Conservation (phyloP, 192 early-diverging fungal genomes). For the Dimargaris verticillata region DNA sequence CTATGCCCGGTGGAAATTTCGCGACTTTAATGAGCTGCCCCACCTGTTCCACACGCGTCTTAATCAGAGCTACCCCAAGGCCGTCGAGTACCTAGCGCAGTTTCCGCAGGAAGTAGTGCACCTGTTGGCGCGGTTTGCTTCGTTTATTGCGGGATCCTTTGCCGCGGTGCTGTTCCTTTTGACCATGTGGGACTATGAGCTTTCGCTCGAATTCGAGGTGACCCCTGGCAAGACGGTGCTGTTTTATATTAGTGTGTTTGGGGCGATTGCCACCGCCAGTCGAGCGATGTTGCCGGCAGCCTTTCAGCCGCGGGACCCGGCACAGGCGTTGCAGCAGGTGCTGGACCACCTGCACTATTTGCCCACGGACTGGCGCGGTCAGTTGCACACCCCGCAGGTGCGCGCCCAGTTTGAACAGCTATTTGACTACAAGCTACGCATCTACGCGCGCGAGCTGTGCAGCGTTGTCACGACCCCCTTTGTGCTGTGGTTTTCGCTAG, state of each 20-base stretch:
- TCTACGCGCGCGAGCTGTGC: slow-evolving; percentile 69
- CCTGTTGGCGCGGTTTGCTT: slow-evolving; percentile 67
- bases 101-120: slow-evolving; percentile 74
- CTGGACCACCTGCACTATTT: slow-evolving; percentile 82
- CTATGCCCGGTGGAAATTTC: slow-evolving; percentile 80
- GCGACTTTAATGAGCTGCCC: slow-evolving; percentile 95
- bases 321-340: slow-evolving; percentile 51
- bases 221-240: slow-evolving; percentile 72
- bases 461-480: slow-evolving; percentile 69
- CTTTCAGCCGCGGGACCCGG: slow-evolving; percentile 67
- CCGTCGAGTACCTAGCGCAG: slow-evolving; percentile 72
- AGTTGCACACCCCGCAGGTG: slow-evolving; percentile 68
- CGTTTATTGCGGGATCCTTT: slow-evolving; percentile 80
- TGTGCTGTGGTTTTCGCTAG: slow-evolving; percentile 62
- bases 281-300: slow-evolving; percentile 72
- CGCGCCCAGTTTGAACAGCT: slow-evolving; percentile 58
- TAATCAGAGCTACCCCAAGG: slow-evolving; percentile 49
- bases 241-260: slow-evolving; percentile 88
- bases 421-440: slow-evolving; percentile 61
- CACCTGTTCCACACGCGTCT: slow-evolving; percentile 71
- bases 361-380: slow-evolving; percentile 67
- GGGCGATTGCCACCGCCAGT: slow-evolving; percentile 58
- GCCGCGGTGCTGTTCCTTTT: slow-evolving; percentile 69
- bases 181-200: slow-evolving; percentile 70
- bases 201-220: slow-evolving; percentile 81